Percentiles rank a stretch among this genome's conserved stretches.
These are phyloP conservation scores for Vaccinium darrowii DNA, from an alignment of 148 eudicot species.

Conservation along the genomic window DNA sequence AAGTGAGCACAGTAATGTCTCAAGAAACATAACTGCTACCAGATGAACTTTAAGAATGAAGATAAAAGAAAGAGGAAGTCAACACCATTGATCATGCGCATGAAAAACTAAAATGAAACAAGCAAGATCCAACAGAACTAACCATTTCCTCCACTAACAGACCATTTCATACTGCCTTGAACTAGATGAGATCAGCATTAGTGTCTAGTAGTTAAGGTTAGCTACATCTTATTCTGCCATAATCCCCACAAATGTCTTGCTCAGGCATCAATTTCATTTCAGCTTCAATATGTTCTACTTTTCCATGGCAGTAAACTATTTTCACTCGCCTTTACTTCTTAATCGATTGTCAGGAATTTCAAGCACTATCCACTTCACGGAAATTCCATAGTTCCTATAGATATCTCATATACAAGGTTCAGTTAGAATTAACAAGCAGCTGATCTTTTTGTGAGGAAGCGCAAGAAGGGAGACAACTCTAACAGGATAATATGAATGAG, in stretches of 20 bases:
- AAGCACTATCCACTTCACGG: background rate
- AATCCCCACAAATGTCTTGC: conserved; percentile 3
- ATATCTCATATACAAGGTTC: background rate
- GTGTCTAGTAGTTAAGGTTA: background rate
- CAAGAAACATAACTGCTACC: background rate
- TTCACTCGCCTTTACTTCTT: background rate
- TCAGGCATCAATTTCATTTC: background rate
- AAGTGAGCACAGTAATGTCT: background rate
- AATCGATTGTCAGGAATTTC: background rate
- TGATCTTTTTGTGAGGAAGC: background rate
- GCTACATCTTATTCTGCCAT: background rate
- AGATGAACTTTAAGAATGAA: background rate
- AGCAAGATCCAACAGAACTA: background rate
- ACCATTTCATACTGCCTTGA: background rate
- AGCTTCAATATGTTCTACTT: background rate
- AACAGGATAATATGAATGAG: background rate
- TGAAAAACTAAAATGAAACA: background rate
- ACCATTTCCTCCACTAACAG: background rate
- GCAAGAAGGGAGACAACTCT: background rate
- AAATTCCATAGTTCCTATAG: background rate
- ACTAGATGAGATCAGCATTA: background rate
- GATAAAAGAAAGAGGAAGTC: background rate
- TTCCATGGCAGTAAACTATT: background rate
- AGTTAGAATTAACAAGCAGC: background rate
- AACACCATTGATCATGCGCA: background rate